Conservation (phyloP, 2,329 filamentous ascomycete species). For the Colletotrichum lupini region DNA sequence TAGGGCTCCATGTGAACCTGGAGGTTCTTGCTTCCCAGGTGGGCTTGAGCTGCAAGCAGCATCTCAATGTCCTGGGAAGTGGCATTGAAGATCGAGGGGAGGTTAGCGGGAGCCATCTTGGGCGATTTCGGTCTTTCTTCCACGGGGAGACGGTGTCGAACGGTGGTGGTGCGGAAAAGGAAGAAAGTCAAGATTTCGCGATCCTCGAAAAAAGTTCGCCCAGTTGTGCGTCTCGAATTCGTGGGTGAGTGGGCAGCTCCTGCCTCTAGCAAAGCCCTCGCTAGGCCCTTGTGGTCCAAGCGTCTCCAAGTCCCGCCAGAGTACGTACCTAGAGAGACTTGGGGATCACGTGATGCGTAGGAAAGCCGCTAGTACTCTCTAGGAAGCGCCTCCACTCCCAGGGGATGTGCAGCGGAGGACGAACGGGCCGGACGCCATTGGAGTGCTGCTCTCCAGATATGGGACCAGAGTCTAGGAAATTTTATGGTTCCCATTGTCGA, state of each 20-base stretch:
- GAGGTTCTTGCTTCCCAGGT: slow-evolving; percentile 98
- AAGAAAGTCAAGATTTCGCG: slow-evolving; percentile 23
- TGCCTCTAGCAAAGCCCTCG: slow-evolving; percentile 1
- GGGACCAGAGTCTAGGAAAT: slow-evolving; percentile 23
- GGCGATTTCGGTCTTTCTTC: slow-evolving; percentile 35
- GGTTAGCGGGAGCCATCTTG: slow-evolving; percentile 96
- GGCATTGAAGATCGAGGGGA: slow-evolving; percentile 95
- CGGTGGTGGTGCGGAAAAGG: slow-evolving; percentile 40
- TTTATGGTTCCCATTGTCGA: slow-evolving; percentile 29
- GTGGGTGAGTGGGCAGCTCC: slow-evolving; percentile 16
- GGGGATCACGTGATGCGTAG: rapidly evolving
- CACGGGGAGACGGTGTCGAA: slow-evolving; percentile 32
- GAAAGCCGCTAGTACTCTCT: neutral
- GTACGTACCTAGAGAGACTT: neutral
- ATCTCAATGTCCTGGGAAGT: slow-evolving; percentile 99
- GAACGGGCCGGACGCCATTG: neutral
- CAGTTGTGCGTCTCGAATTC: slow-evolving; percentile 21
- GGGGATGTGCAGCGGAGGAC: neutral
- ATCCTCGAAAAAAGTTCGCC: slow-evolving; percentile 24
- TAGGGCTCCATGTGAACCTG: slow-evolving; percentile 99
- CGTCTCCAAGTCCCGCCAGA: neutral
- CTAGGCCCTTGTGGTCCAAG: neutral
- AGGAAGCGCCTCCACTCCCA: neutral
- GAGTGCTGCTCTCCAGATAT: neutral
- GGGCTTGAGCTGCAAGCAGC: slow-evolving; percentile 96